A percentile compares a stretch with the other conserved stretches of the same genome.
Conservation (phyloP, 2,329 filamentous ascomycete genomes). For the Fusarium mundagurra region DNA sequence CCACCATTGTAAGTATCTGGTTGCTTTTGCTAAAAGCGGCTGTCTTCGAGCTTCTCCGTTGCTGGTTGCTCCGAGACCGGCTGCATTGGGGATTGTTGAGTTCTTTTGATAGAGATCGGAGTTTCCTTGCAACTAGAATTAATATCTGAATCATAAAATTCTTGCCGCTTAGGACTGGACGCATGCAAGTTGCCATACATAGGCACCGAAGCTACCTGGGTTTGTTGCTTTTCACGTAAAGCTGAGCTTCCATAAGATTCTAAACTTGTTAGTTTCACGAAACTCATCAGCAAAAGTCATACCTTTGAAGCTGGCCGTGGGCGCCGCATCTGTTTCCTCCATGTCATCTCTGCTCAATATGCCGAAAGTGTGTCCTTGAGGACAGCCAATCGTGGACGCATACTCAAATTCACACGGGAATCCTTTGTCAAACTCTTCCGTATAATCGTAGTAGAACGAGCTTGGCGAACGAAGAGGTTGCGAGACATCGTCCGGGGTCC, state of each 20-base stretch:
- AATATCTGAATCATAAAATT: neutral
- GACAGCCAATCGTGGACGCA: conserved; percentile 45
- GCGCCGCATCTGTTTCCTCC: neutral
- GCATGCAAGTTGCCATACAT: neutral
- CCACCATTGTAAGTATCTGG: neutral
- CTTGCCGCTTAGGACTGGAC: neutral
- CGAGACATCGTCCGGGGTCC: conserved; percentile 39
- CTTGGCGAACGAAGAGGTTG: conserved; percentile 45
- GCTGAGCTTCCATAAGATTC: neutral
- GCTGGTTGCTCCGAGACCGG: neutral
- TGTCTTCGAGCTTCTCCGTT: neutral
- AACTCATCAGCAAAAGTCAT: neutral
- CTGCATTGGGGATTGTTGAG: conserved; percentile 8
- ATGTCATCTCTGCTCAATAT: conserved; percentile 41
- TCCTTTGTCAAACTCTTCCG: conserved; percentile 58
- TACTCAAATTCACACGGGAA: conserved; percentile 23
- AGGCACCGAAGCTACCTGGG: neutral
- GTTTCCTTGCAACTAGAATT: neutral
- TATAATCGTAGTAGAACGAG: conserved; percentile 64
- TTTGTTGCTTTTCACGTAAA: neutral
- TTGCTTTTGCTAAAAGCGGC: conserved; percentile 12
- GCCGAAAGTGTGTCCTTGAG: conserved; percentile 41
- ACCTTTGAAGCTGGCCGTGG: neutral
- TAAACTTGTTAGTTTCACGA: neutral
- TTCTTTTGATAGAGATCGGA: neutral